Evolutionary conservation across 2,329 filamentous ascomycete genomes (phyloP).

Genomic region (Dryadomyces sulphureus): DNA sequence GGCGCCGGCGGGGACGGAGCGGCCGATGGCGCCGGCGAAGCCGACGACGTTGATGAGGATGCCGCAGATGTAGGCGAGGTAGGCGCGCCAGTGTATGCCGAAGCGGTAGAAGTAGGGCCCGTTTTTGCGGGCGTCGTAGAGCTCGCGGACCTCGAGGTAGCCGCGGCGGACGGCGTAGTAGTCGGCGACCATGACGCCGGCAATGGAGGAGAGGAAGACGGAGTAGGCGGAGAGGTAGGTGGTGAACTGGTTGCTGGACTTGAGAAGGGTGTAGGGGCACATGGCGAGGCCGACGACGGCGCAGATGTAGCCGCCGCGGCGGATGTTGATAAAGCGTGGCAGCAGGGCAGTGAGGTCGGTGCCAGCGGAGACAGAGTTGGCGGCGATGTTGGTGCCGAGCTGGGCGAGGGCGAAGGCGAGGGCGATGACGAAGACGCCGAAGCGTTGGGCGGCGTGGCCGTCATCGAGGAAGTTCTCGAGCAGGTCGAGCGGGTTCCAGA

Average conservation of each 20-base stretch:
- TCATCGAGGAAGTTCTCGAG: slow-evolving; percentile 54
- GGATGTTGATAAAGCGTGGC: slow-evolving; percentile 70
- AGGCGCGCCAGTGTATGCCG: slow-evolving; percentile 73
- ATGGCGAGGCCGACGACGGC: slow-evolving; percentile 67
- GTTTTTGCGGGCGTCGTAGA: slow-evolving; percentile 56
- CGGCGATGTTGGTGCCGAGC: slow-evolving; percentile 75
- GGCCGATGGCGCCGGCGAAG: slow-evolving; percentile 69
- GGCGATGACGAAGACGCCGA: slow-evolving; percentile 62
- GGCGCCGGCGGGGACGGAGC: slow-evolving; percentile 58
- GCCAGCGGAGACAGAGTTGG: slow-evolving; percentile 71
- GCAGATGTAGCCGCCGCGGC: slow-evolving; percentile 76
- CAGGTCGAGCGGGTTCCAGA: slow-evolving; percentile 61
- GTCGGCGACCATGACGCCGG: slow-evolving; percentile 77
- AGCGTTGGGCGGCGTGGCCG: slow-evolving; percentile 52
- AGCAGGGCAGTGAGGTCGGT: slow-evolving; percentile 71
- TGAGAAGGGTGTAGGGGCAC: slow-evolving; percentile 74
- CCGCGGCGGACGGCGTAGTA: slow-evolving; percentile 79
- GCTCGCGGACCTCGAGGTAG: slow-evolving; percentile 61
- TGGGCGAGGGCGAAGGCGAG: slow-evolving; percentile 62
- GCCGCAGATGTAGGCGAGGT: slow-evolving; percentile 65
- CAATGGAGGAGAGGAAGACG: slow-evolving; percentile 86
- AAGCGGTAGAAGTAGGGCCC: slow-evolving; percentile 60
- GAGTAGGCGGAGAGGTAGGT: slow-evolving; percentile 86
- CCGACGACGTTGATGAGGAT: slow-evolving; percentile 87
- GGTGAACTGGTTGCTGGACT: slow-evolving; percentile 65